Evolutionary conservation across 2,329 filamentous ascomycete genomes (phyloP), one percentile per base, ranked within the genome.

Genomic region (Coniochaeta ligniaria): DNA sequence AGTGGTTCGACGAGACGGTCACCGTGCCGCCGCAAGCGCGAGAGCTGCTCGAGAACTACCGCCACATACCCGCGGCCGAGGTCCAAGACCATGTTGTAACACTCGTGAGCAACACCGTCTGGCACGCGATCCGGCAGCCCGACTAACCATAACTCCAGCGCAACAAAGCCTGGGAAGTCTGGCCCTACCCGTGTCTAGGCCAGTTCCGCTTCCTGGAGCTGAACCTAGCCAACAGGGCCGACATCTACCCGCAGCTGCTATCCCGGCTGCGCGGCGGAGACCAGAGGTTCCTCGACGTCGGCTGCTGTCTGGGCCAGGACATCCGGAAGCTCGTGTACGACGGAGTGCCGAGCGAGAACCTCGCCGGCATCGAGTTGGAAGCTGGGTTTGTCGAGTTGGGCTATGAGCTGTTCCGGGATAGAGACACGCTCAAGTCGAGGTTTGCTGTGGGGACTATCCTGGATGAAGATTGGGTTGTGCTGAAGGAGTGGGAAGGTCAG

Each of bases 131-230:
- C 3, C 5, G 16, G 6, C 43, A 47, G 43, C 26, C 43, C 22
- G 22, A 12, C 38, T 16, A 26, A 22, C 12, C 11, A 38, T 24
- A 6, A n/a, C 2, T 41, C 31, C 58, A 67, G 64, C 63, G 66
- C 45, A 62, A 68, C 60, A 64, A 61, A 41, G 64, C 66, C 41
- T 68, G 66, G 67, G 58, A 65, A 6, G 55, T 69, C 45, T 66
- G 63, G 57, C 74, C 74, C 5, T 80, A 77, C 63, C 74, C 77
- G 1, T 79, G 77, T 62, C 71, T 79, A 33, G 76, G 76, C 17
- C 70, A 71, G 24, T 76, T 75, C 63, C 72, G 73, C 28, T 79
- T 79, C 64, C 68, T 79, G 1, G 71, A 75, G 47, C 72, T 78
- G 16, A 71, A 73, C 52, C 65, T 78, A 6, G 62, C 72, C 1